Evolutionary conservation across 1,284 basidiomycete genomes (phyloP).

Genomic region (Rhizopogon hawkerae): DNA sequence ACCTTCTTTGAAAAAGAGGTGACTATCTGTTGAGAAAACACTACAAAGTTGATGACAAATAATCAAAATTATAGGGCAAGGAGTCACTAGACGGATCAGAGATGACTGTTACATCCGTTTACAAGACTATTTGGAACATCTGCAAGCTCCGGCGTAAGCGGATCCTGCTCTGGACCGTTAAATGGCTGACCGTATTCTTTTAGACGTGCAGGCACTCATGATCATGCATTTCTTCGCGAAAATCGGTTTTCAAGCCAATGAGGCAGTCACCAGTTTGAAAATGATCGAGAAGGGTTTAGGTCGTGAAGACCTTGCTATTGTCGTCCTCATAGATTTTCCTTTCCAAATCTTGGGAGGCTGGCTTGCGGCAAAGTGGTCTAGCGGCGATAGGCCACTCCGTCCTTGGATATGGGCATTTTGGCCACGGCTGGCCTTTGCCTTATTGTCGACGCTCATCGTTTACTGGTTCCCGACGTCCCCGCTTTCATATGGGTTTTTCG

Average conservation of each 20-base stretch:
- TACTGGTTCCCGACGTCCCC: slow-evolving; percentile 77
- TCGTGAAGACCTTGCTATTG: slow-evolving; percentile 91
- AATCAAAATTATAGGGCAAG: slow-evolving; percentile 47
- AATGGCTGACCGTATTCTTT: slow-evolving; percentile 1
- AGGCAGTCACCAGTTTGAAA: slow-evolving; percentile 88
- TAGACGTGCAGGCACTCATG: slow-evolving; percentile 89
- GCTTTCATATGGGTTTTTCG: slow-evolving; percentile 73
- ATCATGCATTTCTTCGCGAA: slow-evolving; percentile 88
- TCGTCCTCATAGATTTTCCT: slow-evolving; percentile 95
- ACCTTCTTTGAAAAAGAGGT: slow-evolving; percentile 87
- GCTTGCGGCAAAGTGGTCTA: slow-evolving; percentile 91
- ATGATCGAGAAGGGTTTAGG: slow-evolving; percentile 95
- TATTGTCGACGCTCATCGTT: slow-evolving; percentile 74
- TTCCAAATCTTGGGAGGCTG: slow-evolving; percentile 96
- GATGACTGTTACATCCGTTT: slow-evolving; percentile 87
- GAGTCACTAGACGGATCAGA: slow-evolving; percentile 68
- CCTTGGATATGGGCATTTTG: slow-evolving; percentile 93
- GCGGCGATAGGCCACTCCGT: slow-evolving; percentile 64
- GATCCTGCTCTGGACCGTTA: not conserved
- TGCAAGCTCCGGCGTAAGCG: slow-evolving; percentile 78
- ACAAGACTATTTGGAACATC: slow-evolving; percentile 92
- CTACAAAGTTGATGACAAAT: slow-evolving; percentile 4
- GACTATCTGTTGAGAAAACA: slow-evolving; percentile 14
- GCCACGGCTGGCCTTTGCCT: slow-evolving; percentile 71
- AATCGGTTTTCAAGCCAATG: slow-evolving; percentile 93